These are phyloP conservation scores for Metarhizium sp. DNA, from an alignment of 2,329 filamentous ascomycete genomes.

Conservation along the genomic window DNA sequence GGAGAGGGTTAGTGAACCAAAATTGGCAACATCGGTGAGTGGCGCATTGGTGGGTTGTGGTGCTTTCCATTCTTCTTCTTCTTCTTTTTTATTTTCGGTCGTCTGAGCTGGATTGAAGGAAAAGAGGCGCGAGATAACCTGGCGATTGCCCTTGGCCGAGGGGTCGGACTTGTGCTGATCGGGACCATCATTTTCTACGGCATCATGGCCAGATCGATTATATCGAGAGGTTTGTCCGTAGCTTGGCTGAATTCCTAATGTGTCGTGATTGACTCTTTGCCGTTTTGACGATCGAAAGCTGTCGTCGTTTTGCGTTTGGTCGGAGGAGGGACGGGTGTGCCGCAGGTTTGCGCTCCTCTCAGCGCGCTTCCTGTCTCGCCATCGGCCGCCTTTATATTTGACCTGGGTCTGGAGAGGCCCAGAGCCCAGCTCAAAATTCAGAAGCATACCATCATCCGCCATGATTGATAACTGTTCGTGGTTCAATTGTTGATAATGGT, in stretches of 20 bases:
- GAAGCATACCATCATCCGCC: conserved; percentile 89
- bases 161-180: conserved; percentile 11
- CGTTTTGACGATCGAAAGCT: conserved; percentile 33
- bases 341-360: conserved; percentile 23
- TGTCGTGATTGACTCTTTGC: conserved; percentile 27
- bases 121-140: conserved; percentile 86
- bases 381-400: conserved; percentile 80
- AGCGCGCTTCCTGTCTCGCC: conserved; percentile 79
- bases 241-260: conserved; percentile 6
- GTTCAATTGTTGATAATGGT: conserved; percentile 1
- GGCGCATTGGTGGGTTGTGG: conserved; percentile 84
- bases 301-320: conserved; percentile 16
- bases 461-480: conserved; percentile 35
- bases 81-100: conserved; percentile 45
- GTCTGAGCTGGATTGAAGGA: conserved; percentile 74
- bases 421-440: conserved; percentile 80
- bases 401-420: conserved; percentile 51
- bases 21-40: conserved; percentile 74
- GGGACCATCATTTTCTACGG: conserved; percentile 8
- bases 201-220: conserved; percentile 2
- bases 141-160: conserved; percentile 23
- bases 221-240: neutral
- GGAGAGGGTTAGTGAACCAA: conserved; percentile 77
- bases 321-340: conserved; percentile 13
- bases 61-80: conserved; percentile 40